Percentiles rank a stretch among this genome's conserved stretches.
Conservation (phyloP, 176 grass and related monocot species). For the Rhipidocladum racemiflorum region DNA sequence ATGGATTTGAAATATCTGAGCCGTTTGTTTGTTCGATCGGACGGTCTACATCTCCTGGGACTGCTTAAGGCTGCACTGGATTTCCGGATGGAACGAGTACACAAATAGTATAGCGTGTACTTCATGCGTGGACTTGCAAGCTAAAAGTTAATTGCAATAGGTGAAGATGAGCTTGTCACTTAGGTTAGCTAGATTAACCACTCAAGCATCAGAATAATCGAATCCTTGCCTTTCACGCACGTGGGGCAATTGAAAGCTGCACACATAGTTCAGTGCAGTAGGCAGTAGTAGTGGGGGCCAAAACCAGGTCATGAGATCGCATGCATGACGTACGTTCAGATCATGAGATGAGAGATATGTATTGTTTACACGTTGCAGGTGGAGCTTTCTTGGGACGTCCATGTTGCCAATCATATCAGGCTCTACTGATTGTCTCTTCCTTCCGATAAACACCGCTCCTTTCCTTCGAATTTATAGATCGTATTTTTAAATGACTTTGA, state of each 20-base stretch:
- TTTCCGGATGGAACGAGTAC: not conserved
- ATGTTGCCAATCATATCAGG: not conserved
- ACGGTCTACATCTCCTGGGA: too few relatives aligned
- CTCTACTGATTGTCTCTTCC: not conserved
- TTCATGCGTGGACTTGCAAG: not conserved
- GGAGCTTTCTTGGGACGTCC: not conserved
- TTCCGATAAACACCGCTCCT: not conserved
- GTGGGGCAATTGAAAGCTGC: too few relatives aligned
- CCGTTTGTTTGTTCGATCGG: too few relatives aligned
- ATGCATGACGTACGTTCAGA: not conserved
- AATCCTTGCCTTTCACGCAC: not conserved
- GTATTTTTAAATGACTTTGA: too few relatives aligned
- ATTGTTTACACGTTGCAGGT: not conserved
- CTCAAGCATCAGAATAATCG: not conserved
- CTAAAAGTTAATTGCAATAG: not conserved
- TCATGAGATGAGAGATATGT: not conserved
- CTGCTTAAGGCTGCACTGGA: too few relatives aligned
- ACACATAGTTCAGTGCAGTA: too few relatives aligned
- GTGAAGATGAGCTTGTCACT: not conserved
- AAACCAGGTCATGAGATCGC: not conserved
- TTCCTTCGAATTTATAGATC: too few relatives aligned
- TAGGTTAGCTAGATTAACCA: not conserved
- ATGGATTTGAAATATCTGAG: too few relatives aligned
- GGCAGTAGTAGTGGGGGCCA: too few relatives aligned
- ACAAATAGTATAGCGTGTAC: not conserved